Evolutionary conservation across 257 asterid species (phyloP).

Genomic region (Salvia rosmarinus): DNA sequence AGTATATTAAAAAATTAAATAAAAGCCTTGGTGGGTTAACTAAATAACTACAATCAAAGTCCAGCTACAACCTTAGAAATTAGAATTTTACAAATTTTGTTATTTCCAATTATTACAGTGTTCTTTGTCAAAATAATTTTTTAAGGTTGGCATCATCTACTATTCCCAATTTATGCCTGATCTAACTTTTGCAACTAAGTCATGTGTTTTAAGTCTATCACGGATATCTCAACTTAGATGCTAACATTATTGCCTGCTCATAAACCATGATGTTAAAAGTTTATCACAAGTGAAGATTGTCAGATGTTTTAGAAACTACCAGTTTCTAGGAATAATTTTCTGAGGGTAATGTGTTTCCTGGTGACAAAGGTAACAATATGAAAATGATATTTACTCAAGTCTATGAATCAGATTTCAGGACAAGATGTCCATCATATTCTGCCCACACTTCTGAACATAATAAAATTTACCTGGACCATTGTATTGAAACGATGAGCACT

Average conservation of each 20-base stretch:
- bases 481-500: constrained; percentile 95
- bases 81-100: neutral
- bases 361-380: constrained; percentile 21
- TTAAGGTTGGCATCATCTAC: constrained; percentile 15
- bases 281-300: constrained; percentile 17
- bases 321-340: constrained; percentile 19
- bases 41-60: no score
- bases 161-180: constrained; percentile 22
- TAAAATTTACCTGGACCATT: constrained; percentile 86
- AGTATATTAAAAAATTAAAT: constrained; percentile 9
- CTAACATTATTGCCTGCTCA: neutral
- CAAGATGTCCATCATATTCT: constrained; percentile 7
- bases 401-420: constrained; percentile 26
- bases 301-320: constrained; percentile 9
- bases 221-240: constrained; percentile 20
- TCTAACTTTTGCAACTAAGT: constrained; percentile 3
- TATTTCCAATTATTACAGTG: constrained; percentile 3
- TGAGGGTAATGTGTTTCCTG: constrained; percentile 18
- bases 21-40: no score
- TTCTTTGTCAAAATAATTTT: constrained; percentile 15
- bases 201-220: neutral
- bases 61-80: neutral
- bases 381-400: constrained; percentile 22
- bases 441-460: constrained; percentile 20
- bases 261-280: constrained; percentile 9